Percentiles rank a stretch among this genome's conserved stretches.
Conservation (phyloP, 352 stramenopile species). For the Phytophthora palmivora region DNA sequence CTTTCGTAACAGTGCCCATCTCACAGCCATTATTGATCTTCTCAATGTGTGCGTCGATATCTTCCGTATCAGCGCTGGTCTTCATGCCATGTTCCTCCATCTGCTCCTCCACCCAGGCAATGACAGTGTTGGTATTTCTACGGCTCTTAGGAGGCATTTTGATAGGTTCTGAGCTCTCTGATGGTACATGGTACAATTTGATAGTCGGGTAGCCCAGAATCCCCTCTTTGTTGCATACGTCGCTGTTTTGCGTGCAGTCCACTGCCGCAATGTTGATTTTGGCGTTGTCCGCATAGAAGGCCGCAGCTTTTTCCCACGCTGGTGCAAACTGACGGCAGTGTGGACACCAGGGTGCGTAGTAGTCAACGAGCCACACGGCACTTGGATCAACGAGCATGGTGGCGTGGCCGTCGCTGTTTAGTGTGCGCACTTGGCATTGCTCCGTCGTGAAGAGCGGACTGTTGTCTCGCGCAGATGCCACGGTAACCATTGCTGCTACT, state of each 20-base stretch:
- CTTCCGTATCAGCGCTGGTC: conserved; percentile 47
- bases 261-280: conserved; percentile 70
- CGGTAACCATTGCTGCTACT: conserved; percentile 7
- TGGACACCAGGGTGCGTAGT: conserved; percentile 84
- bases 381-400: conserved; percentile 48
- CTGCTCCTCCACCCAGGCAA: conserved; percentile 74
- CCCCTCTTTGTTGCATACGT: conserved; percentile 63
- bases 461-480: conserved; percentile 35
- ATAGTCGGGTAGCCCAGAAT: conserved; percentile 73
- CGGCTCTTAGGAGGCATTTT: conserved; percentile 48
- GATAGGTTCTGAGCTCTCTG: conserved; percentile 31
- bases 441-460: conserved; percentile 69
- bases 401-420: conserved; percentile 45
- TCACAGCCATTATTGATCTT: conserved; percentile 57
- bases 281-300: conserved; percentile 66
- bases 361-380: conserved; percentile 80
- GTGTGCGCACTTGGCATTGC: conserved; percentile 52
- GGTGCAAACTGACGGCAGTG: conserved; percentile 82
- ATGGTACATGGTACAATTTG: conserved; percentile 74
- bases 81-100: conserved; percentile 57
- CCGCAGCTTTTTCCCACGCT: conserved; percentile 69
- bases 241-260: conserved; percentile 73
- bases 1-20: conserved; percentile 29
- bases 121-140: conserved; percentile 59
- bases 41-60: conserved; percentile 64